Evolutionary conservation across 305 asterid species (phyloP).

Genomic region (Plantago coronopus): DNA sequence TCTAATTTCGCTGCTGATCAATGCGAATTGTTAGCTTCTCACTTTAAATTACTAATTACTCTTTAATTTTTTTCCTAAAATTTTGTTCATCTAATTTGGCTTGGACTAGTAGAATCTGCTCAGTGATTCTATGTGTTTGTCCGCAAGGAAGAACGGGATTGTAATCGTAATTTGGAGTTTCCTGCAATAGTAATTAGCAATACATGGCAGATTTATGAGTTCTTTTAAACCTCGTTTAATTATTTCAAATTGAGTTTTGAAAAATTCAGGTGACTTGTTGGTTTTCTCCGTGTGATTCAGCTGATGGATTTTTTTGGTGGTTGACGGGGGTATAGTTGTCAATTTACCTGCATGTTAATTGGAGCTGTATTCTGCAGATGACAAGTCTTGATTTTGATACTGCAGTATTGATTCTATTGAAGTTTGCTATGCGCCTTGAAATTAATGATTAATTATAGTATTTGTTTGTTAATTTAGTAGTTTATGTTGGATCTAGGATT

Average conservation of each 20-base stretch:
- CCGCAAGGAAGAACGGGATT: too few relatives aligned
- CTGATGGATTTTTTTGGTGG: neutral
- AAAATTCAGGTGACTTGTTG: neutral
- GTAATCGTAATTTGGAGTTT: too few relatives aligned
- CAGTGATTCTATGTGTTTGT: neutral
- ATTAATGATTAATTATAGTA: too few relatives aligned
- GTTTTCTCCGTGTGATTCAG: neutral
- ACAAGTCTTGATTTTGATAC: neutral
- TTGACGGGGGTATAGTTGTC: slow-evolving; percentile 28
- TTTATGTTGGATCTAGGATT: too few relatives aligned
- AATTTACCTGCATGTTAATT: slow-evolving; percentile 9
- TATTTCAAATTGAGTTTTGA: neutral
- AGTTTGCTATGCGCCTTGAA: too few relatives aligned
- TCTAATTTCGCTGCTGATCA: neutral
- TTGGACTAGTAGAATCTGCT: neutral
- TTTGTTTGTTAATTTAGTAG: too few relatives aligned
- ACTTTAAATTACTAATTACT: neutral
- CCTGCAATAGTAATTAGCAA: too few relatives aligned
- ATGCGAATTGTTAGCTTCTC: neutral
- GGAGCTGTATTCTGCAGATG: slow-evolving; percentile 22
- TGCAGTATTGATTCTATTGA: too few relatives aligned
- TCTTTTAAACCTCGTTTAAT: neutral
- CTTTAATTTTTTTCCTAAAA: neutral
- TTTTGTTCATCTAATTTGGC: neutral
- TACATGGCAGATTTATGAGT: too few relatives aligned